Conservation (phyloP, 208 protist genomes). For the Trypanosoma congolense region DNA sequence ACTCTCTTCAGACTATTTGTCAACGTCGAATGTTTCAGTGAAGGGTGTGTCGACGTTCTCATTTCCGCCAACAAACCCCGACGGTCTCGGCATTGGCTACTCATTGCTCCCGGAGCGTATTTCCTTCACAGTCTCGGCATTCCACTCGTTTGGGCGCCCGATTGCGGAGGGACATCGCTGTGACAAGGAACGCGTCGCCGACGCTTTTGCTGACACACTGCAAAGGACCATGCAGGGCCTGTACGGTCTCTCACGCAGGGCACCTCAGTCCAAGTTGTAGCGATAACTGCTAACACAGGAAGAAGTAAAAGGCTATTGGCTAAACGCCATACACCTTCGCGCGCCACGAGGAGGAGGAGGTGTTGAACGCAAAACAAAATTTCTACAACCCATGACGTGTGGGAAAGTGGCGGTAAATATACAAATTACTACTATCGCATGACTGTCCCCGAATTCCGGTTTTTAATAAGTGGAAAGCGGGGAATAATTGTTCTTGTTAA, state of each 20-base stretch:
- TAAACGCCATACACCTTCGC: not conserved
- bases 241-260: not conserved
- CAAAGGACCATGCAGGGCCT: not conserved
- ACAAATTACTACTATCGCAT: no score
- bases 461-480: no score
- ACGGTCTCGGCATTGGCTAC: constrained; percentile 23
- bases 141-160: constrained; percentile 11
- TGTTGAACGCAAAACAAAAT: no score
- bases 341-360: not conserved
- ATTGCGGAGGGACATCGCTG: not conserved
- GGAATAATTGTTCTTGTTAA: no score
- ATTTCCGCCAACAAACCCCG: constrained; percentile 12
- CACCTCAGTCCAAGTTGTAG: not conserved
- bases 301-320: no score
- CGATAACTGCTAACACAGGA: not conserved
- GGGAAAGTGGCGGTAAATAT: no score
- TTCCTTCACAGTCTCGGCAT: constrained; percentile 12
- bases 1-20: constrained; percentile 23
- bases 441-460: no score
- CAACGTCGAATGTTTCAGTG: constrained; percentile 22
- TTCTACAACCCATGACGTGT: no score
- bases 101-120: constrained; percentile 11
- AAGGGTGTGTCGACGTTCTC: constrained; percentile 18
- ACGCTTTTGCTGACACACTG: not conserved
- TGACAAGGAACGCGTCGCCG: not conserved